Evolutionary conservation across 441 rosid genomes (phyloP).

Genomic region (Gossypium aridum): DNA sequence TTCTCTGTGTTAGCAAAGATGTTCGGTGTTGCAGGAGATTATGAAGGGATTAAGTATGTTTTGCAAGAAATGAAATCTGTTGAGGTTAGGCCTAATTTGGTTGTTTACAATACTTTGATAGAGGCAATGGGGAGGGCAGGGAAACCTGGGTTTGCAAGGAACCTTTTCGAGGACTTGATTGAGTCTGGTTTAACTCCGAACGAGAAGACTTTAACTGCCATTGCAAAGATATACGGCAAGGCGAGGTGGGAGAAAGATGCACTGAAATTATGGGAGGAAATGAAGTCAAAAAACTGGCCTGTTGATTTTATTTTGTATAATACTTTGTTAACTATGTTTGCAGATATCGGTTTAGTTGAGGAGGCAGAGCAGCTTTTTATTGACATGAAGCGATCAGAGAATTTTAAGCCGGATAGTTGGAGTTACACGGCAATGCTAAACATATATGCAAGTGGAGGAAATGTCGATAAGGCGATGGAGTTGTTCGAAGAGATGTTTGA

Average conservation of each 20-base stretch:
- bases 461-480: conserved; percentile 64
- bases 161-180: conserved; percentile 70
- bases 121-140: conserved; percentile 90
- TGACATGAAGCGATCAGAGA: conserved; percentile 62
- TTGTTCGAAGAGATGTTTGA: conserved; percentile 61
- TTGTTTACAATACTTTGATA: conserved; percentile 79
- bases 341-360: conserved; percentile 76
- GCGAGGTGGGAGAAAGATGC: conserved; percentile 92
- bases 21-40: conserved; percentile 86
- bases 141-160: conserved; percentile 79
- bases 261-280: conserved; percentile 65
- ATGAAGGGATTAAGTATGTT: conserved; percentile 85
- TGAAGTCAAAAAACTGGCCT: conserved; percentile 67
- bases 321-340: conserved; percentile 87
- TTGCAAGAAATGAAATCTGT: conserved; percentile 75
- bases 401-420: conserved; percentile 67
- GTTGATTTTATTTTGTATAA: conserved; percentile 82
- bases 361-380: conserved; percentile 75
- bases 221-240: conserved; percentile 84
- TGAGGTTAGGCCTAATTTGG: conserved; percentile 73
- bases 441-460: conserved; percentile 68
- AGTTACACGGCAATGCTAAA: conserved; percentile 88
- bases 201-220: conserved; percentile 72
- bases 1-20: conserved; percentile 79
- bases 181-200: conserved; percentile 61